phyloP scores from a whole-genome alignment of 2,329 filamentous ascomycete species.

The Monilinia fructigena region DNA sequence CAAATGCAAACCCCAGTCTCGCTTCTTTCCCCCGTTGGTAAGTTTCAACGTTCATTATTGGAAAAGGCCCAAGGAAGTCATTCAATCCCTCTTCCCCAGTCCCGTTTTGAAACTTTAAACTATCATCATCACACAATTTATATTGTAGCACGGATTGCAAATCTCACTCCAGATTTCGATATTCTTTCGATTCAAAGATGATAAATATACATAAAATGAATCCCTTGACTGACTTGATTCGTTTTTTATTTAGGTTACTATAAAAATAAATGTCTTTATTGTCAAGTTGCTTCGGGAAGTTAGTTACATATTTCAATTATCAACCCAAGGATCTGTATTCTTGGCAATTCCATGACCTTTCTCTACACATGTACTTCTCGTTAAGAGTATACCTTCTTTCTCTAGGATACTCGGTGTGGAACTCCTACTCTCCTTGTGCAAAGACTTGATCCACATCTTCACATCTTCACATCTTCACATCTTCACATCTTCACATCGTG shows the following conservation, averaged over 20 bases:
- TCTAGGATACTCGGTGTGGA: background rate
- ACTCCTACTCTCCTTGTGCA: background rate
- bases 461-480: background rate
- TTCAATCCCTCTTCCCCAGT: conserved; percentile 7
- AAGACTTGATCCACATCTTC: background rate
- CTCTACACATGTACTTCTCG: background rate
- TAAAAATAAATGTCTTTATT: conserved; percentile 38
- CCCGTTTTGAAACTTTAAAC: background rate
- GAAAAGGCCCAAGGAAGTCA: background rate
- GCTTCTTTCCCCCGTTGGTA: conserved; percentile 35
- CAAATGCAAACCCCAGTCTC: conserved; percentile 35
- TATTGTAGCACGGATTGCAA: conserved; percentile 3
- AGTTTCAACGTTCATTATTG: conserved; percentile 27
- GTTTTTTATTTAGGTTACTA: conserved; percentile 34
- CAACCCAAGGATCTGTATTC: background rate
- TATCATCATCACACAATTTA: conserved; percentile 5
- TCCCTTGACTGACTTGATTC: conserved; percentile 17
- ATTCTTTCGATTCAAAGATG: background rate
- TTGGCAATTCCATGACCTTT: background rate
- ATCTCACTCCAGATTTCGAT: conserved; percentile 18
- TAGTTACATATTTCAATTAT: conserved; percentile 28
- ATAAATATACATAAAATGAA: background rate
- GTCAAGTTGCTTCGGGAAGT: conserved; percentile 37
- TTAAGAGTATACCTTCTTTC: background rate
- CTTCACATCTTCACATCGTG: background rate